Percentiles rank a stretch among this genome's conserved stretches.
Evolutionary conservation across 805 yeast genomes (phyloP).

Genomic region (Pichia cabralensis): DNA sequence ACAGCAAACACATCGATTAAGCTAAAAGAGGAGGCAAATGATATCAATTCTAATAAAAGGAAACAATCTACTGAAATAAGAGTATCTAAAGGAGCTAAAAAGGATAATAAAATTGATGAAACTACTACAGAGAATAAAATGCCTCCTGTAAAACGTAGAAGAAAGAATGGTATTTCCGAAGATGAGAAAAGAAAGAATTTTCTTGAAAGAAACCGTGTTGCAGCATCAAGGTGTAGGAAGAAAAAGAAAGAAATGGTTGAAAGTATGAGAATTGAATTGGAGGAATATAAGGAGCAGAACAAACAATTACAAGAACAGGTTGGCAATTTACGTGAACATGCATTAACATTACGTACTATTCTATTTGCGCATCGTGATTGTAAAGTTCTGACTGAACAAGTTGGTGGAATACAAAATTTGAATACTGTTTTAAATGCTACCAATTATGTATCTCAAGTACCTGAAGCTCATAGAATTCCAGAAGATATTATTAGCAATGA

Average conservation of each 20-base stretch:
- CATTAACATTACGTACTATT: slow-evolving; percentile 38
- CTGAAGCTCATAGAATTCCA: slow-evolving; percentile 9
- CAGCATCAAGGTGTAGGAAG: slow-evolving; percentile 95
- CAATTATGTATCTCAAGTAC: slow-evolving; percentile 18
- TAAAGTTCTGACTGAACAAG: slow-evolving; percentile 28
- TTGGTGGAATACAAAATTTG: slow-evolving; percentile 38
- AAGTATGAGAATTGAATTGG: slow-evolving; percentile 72
- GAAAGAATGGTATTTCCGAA: slow-evolving; percentile 22
- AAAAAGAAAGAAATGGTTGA: slow-evolving; percentile 83
- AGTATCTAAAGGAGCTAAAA: neutral
- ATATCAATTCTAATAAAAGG: neutral
- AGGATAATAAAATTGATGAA: neutral
- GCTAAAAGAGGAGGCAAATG: too few relatives aligned
- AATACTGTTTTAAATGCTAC: slow-evolving; percentile 30
- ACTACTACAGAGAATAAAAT: too few relatives aligned
- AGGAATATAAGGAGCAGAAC: slow-evolving; percentile 61
- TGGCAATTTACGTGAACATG: slow-evolving; percentile 47
- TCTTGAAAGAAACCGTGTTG: slow-evolving; percentile 85
- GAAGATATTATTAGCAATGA: slow-evolving; percentile 1
- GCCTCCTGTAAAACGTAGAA: neutral
- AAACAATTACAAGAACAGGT: slow-evolving; percentile 53
- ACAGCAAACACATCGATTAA: too few relatives aligned
- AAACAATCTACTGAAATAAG: too few relatives aligned
- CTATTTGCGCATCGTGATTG: slow-evolving; percentile 44
- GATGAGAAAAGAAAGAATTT: slow-evolving; percentile 75